phyloP scores from a whole-genome alignment of 2,329 filamentous ascomycete genomes.

The Xylariaceae sp. region DNA sequence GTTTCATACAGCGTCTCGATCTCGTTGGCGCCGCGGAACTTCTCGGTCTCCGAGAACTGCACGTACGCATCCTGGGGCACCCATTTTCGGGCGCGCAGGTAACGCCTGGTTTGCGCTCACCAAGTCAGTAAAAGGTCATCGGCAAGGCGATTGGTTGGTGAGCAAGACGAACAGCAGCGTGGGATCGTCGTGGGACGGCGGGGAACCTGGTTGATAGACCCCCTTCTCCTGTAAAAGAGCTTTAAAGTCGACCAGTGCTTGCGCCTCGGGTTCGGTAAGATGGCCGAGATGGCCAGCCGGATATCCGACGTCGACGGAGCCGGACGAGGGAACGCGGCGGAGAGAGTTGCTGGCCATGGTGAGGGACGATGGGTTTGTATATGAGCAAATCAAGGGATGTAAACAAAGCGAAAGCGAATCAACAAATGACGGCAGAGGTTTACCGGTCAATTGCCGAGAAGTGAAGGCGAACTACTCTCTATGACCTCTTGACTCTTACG shows the following conservation, averaged over 20 bases:
- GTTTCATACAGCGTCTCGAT: constrained; percentile 77
- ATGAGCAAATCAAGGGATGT: neutral
- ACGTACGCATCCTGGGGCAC: constrained; percentile 67
- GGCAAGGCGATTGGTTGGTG: constrained; percentile 3
- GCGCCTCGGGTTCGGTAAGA: constrained; percentile 62
- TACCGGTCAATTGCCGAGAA: no score
- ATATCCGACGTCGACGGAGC: constrained; percentile 45
- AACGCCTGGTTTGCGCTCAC: constrained; percentile 54
- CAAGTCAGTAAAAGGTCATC: constrained; percentile 7
- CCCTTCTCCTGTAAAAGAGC: constrained; percentile 57
- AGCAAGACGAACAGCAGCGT: constrained; percentile 56
- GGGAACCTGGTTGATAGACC: constrained; percentile 53
- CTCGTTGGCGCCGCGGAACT: constrained; percentile 76
- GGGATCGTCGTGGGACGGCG: constrained; percentile 65
- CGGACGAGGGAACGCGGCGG: constrained; percentile 31
- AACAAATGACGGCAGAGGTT: neutral
- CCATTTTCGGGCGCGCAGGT: constrained; percentile 79
- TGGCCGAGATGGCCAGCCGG: constrained; percentile 77
- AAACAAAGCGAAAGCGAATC: neutral
- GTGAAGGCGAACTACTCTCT: no score
- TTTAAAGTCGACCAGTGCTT: constrained; percentile 69
- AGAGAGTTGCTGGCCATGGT: constrained; percentile 17
- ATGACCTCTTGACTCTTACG: no score
- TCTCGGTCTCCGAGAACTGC: constrained; percentile 84
- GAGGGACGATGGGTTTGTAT: constrained; percentile 9